Evolutionary conservation across 192 early-diverging fungal species (phyloP), one percentile per base, ranked within the genome.

Genomic region (Chytriomyces confervae): DNA sequence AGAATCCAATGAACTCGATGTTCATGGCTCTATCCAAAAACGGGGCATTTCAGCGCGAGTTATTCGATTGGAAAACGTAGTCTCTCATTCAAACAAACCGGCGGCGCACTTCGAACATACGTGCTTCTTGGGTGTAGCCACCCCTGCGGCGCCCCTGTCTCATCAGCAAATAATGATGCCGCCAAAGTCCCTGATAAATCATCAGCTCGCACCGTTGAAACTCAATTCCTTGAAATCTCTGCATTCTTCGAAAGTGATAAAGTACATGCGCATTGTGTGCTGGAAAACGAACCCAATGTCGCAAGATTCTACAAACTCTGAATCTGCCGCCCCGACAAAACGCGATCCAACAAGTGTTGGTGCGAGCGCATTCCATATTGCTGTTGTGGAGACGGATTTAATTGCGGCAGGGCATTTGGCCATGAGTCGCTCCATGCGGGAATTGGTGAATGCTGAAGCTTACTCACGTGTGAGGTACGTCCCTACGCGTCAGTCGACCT

Each of bases 11-110:
- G 72, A 45, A 10, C 10, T 74, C 24, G 16, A 9, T 2, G 16
- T 23, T 18, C 44, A 18, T 16, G 61, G 50, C 7, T 44, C 44
- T 7, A 20, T 63, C 4, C 72, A 74, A n/a, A 29, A 9, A 36
- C 72, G 57, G 11, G 72, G 72, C 6, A 62, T 74, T 23, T 47
- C 43, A 36, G 72, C 72, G 10, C 53, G 72, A 8, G 20, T 62
- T n/a, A 36, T 74, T 45, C 72, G 72, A 23, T 27, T 74, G 27
- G 72, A 74, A 74, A 61, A 74, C 72, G 44, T 74, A 11, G 29
- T 29, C 7, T 8, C 50, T 57, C 50, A 47, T 5, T 53, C 50
- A 7, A 23, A 6, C 45, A 8, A 16, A 9, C 1, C 50, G n/a
- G 18, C 50, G 13, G 46, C 69, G 7, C 27, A 23, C 1, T 11